A percentile compares a stretch with the other conserved stretches of the same genome.
These are phyloP conservation scores for Globisporangium irregulare DNA, from an alignment of 352 stramenopile genomes.

Conservation along the genomic window DNA sequence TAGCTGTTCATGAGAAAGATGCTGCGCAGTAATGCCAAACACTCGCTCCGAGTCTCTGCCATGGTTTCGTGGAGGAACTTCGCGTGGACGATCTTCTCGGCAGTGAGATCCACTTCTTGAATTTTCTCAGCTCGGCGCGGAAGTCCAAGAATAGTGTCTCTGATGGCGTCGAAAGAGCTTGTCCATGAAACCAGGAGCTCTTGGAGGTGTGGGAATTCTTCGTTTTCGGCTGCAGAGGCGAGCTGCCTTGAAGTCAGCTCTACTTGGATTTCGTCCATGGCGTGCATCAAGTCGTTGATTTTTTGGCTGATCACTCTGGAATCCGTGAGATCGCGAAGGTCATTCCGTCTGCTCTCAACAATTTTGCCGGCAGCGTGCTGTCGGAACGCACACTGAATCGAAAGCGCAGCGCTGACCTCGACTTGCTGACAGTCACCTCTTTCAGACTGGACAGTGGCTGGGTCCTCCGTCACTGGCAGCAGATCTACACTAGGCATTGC, in stretches of 20 bases:
- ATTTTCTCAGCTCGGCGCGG: conserved; percentile 32
- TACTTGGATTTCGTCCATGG: conserved; percentile 39
- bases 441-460: background rate
- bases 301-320: conserved; percentile 33
- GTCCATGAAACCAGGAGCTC: conserved; percentile 30
- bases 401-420: conserved; percentile 15
- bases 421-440: background rate
- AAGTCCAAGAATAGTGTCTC: conserved; percentile 33
- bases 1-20: conserved; percentile 58
- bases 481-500: background rate
- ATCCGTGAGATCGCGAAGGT: conserved; percentile 31
- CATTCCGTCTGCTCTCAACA: conserved; percentile 26
- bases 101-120: conserved; percentile 23
- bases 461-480: background rate
- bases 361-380: conserved; percentile 31
- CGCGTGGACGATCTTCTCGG: conserved; percentile 26
- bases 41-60: conserved; percentile 34
- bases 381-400: conserved; percentile 58
- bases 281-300: conserved; percentile 32
- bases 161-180: conserved; percentile 27
- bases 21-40: conserved; percentile 33
- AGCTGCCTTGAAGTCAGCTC: conserved; percentile 37
- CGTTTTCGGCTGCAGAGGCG: conserved; percentile 19
- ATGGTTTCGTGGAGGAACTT: conserved; percentile 44
- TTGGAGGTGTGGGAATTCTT: conserved; percentile 36